These are phyloP conservation scores for Akanthomyces lecanii DNA, from an alignment of 2,329 filamentous ascomycete species.

Conservation along the genomic window DNA sequence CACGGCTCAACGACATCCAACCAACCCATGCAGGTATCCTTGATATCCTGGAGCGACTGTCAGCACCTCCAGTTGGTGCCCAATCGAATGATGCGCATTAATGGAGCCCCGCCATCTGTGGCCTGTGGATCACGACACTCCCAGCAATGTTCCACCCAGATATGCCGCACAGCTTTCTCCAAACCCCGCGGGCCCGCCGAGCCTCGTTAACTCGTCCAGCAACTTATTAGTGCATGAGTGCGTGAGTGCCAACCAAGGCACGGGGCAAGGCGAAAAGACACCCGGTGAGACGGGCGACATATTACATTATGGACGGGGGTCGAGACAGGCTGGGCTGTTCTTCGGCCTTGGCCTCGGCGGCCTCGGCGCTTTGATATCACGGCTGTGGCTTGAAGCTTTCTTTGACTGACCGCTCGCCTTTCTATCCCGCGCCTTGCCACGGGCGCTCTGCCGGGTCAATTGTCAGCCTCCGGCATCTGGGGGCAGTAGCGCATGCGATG, in stretches of 20 bases:
- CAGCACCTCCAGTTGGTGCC: constrained; percentile 10
- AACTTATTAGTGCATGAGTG: neutral
- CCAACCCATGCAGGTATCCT: constrained; percentile 13
- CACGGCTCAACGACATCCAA: constrained; percentile 4
- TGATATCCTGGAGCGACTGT: neutral
- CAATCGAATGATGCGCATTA: constrained; percentile 18
- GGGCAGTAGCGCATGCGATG: neutral
- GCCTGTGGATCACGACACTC: constrained; percentile 5
- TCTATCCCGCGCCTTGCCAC: neutral
- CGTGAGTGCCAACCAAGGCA: neutral
- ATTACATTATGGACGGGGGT: neutral
- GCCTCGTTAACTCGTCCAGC: neutral
- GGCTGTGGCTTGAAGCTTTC: neutral
- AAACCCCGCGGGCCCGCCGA: neutral
- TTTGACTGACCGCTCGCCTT: constrained; percentile 1
- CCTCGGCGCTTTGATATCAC: neutral
- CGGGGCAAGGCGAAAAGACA: neutral
- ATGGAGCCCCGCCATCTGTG: constrained; percentile 10
- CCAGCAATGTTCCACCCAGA: constrained; percentile 7
- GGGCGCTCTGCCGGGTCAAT: neutral
- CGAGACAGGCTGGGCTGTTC: neutral
- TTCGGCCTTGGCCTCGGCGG: neutral
- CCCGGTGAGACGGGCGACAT: neutral
- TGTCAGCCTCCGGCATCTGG: neutral
- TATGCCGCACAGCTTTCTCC: constrained; percentile 10